Base-by-base conservation (phyloP, 2,329 filamentous ascomycete species). In the Talaromyces sp. region DNA sequence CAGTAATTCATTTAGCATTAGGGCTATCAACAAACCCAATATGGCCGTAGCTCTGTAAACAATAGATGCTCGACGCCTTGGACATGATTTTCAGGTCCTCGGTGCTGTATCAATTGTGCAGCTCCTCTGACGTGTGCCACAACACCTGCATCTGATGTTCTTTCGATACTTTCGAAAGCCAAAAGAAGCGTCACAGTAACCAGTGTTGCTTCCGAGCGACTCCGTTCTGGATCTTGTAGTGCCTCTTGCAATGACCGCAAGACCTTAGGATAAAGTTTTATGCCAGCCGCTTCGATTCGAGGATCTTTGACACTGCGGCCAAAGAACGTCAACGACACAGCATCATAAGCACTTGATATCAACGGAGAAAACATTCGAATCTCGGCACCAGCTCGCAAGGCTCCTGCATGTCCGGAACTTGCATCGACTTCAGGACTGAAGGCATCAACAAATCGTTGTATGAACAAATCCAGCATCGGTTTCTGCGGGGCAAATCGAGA, bases 311-410 rank as follows among this genome's bases (percentile, higher is more conserved):
- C 67, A 17, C 73, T 75, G 6, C 76, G 72, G n/a, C 77, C 77
- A 67, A 77, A 78, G 47, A 78, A 78, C 0, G 75, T 74, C n/a
- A 77, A 69, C 2, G 77, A 76, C 1, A 78, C 77, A 8, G 75
- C 73, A 53, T 77, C 73, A 59, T 77, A 78, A 0, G 77, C 77
- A 61, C 77, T 75, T 1, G 69, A 69, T 10, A 79, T 72, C 13
- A 78, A 70, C 2, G 77, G 76, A 0, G 76, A 78, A 43, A 78
- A 78, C 75, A 78, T 78, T 58, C 77, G 75, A 54, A 78, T 78
- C 15, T 70, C 73, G 0, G 77, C 77, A 4, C 76, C 77, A 13
- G 73, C 73, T 38, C 77, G 74, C 19, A 78, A 60, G 17, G 77
- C 76, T 22, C 75, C 76, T 3, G 77, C 76, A 22, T 71, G 72